phyloP scores from a whole-genome alignment of 176 grass and related monocot genomes.

The Paspalum notatum region DNA sequence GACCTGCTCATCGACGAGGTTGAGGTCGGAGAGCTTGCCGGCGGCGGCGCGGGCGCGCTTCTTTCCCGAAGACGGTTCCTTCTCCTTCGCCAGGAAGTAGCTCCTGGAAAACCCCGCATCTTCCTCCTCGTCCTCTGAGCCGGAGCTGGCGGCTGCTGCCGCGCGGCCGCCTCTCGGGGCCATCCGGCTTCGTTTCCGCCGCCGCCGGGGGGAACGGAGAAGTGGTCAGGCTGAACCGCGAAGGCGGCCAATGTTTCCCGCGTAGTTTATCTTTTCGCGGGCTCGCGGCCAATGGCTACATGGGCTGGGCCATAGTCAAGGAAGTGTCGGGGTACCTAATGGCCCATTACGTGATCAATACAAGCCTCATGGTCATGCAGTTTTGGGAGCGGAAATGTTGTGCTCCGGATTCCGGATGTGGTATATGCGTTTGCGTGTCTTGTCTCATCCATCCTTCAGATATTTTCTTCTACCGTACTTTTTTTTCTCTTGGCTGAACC shows the following conservation, averaged over 20 bases:
- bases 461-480: no score
- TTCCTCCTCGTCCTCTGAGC: constrained; percentile 58
- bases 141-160: constrained; percentile 34
- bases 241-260: constrained; percentile 29
- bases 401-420: no score
- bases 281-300: constrained; percentile 4
- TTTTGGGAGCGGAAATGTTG: no score
- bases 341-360: not conserved
- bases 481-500: no score
- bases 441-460: no score
- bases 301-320: not conserved
- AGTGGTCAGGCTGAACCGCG: no score
- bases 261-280: no score
- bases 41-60: constrained; percentile 49
- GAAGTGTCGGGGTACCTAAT: not conserved
- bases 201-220: not conserved
- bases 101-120: constrained; percentile 80
- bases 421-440: no score
- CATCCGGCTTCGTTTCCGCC: constrained; percentile 28
- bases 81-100: constrained; percentile 96
- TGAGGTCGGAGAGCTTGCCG: constrained; percentile 73
- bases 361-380: no score
- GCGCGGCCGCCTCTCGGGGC: constrained; percentile 43
- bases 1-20: constrained; percentile 85
- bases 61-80: constrained; percentile 65